Evolutionary conservation across 495 filamentous ascomycete species (phyloP), one percentile per base, ranked within the genome.

Genomic region (Lentithecium fluviatile): DNA sequence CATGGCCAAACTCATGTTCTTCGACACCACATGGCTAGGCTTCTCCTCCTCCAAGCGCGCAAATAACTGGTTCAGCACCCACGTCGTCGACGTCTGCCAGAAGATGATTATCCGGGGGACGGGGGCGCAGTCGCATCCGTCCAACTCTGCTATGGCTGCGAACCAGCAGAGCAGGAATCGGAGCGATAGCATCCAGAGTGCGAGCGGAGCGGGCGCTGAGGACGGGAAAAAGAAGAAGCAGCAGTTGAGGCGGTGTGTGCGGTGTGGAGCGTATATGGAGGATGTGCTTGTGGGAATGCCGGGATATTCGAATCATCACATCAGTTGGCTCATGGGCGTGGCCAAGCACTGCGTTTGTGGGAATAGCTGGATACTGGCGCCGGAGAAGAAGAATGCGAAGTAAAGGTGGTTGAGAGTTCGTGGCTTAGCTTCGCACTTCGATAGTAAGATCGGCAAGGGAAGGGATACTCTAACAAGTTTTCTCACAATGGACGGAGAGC

Each of bases 191-290:
- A 15, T 43, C 15, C 40, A 43, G 40, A 43, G 51, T 23, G 21
- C 6, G 43, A 52, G 49, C 13, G 54, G n/a, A 23, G 48, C 37
- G 54, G 23, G 68, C 70, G 65, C 52, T 13, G 47, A 40, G 21
- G 36, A 36, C 15, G 36, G 36, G 38, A 45, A 52, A 49, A 38
- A 38, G 23, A 59, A 49, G 19, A 64, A 48, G 34, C 25, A 10
- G 37, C 58, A 51, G 64, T 55, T 62, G 76, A 77, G 84, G 52
- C 70, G 76, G 37, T 89, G 86, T 63, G 78, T 80, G 17, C 72
- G 85, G 50, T 89, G 86, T 67, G 79, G 77, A 1, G 76, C 78
- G 21, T 77, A 85, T 17, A 87, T 84, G 82, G 86, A 86, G 71
- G 86, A 88, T 70, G 58, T 82, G 12, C 57, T 65, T 29, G 48